Conservation (phyloP, 2,329 filamentous ascomycete species). For the Microascus cirrosus region DNA sequence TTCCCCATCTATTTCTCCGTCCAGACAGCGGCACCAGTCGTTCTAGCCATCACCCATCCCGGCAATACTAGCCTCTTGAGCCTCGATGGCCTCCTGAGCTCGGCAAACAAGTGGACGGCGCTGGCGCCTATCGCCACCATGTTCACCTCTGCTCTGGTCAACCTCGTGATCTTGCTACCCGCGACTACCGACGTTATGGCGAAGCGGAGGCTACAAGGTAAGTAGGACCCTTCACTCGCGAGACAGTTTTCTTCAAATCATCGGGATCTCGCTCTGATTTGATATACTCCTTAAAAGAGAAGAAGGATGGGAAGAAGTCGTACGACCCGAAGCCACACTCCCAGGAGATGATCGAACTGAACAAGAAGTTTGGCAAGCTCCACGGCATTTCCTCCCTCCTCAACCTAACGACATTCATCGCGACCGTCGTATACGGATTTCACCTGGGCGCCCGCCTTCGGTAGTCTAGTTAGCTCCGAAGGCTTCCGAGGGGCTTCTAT, state of each 20-base stretch:
- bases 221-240: conserved; percentile 12
- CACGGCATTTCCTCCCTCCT: conserved; percentile 75
- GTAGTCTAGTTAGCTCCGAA: conserved; percentile 15
- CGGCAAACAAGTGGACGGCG: conserved; percentile 50
- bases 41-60: conserved; percentile 73
- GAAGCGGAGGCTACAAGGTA: conserved; percentile 69
- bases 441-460: conserved; percentile 54
- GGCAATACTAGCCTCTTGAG: conserved; percentile 38
- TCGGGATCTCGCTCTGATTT: not conserved
- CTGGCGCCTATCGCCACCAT: conserved; percentile 59
- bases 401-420: conserved; percentile 61
- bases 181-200: conserved; percentile 64
- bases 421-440: conserved; percentile 67
- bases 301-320: conserved; percentile 78
- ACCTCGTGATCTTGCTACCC: conserved; percentile 63
- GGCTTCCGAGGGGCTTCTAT: too few species aligned
- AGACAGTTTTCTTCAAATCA: not conserved
- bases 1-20: conserved; percentile 86
- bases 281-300: conserved; percentile 39
- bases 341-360: conserved; percentile 70
- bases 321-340: conserved; percentile 72
- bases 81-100: conserved; percentile 44
- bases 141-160: conserved; percentile 59
- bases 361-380: conserved; percentile 61
- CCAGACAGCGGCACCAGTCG: conserved; percentile 62